Evolutionary conservation across 139 green algal species (phyloP), one percentile per base, ranked within the genome.

Genomic region (Picocystis salinarum): DNA sequence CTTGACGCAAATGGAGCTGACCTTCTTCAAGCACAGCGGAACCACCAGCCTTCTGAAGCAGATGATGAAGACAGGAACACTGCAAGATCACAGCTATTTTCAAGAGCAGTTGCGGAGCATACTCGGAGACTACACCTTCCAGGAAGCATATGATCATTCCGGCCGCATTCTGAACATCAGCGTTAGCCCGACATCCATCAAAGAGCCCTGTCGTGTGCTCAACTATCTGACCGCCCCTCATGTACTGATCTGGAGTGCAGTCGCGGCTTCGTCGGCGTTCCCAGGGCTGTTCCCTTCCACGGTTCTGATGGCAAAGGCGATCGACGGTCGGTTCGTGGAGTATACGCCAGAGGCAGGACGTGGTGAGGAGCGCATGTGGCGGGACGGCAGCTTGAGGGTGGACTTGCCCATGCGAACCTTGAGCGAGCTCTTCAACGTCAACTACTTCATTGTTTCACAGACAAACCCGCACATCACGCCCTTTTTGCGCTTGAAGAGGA

Each of bases 381-480:
- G 67, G 15, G 77, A 83, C 49, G 80, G 77, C 41, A 71, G 48
- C 39, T 27, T 74, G 53, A 70, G 64, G 66, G 61, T 74, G 36
- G 71, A 92, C 58, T 58, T 92, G 45, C 82, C 81, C 24, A 77
- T 76, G 60, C 60, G 74, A 42, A 58, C 53, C 15, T 50, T 89
- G 34, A 67, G 58, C 4, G 82, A 91, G 61, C 84, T 88, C 75
- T 93, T 93, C 71, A 85, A 86, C 46, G 82, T 78, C 34, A 93
- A 93, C 68, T 76, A 93, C 64, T 93, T 91, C 45, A 56, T 93
- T 12, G 77, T 91, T 6, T 67, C 34, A 48, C 82, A 93, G 60
- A 49, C 56, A 51, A 88, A 85, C 67, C 82, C 82, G 10, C 74
- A 85, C 60, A 77, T 93, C 25, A 73, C 83, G 33, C 82, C 82